phyloP scores from a whole-genome alignment of 352 stramenopile genomes.

The Globisporangium iwayamae region DNA sequence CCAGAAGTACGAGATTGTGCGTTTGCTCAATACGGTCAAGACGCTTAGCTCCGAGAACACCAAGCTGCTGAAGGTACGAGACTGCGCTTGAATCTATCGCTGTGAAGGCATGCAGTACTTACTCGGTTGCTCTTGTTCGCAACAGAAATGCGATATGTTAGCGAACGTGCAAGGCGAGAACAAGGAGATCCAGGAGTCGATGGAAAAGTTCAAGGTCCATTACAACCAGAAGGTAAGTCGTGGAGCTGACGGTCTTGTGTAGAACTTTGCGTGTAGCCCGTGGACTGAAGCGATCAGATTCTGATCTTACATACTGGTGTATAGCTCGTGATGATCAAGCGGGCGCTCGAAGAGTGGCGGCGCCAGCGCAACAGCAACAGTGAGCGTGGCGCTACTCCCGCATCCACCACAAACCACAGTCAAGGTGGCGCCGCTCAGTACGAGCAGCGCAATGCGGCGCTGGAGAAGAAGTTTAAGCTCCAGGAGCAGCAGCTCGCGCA shows the following conservation, averaged over 20 bases:
- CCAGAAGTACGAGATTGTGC: conserved; percentile 82
- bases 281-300: not conserved
- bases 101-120: not conserved
- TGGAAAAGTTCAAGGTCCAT: conserved; percentile 83
- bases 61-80: conserved; percentile 69
- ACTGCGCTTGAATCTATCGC: not conserved
- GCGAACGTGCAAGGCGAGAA: conserved; percentile 76
- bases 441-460: conserved; percentile 11
- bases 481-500: conserved; percentile 61
- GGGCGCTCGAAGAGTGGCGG: conserved; percentile 85
- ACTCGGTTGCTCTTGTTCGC: not conserved
- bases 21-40: conserved; percentile 80
- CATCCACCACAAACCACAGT: not conserved
- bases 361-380: conserved; percentile 43
- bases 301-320: not conserved
- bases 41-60: conserved; percentile 83
- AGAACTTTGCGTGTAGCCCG: too few relatives aligned
- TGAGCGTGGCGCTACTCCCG: not conserved
- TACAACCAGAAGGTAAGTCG: conserved; percentile 83
- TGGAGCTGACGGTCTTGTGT: not conserved
- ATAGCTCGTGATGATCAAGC: conserved; percentile 87
- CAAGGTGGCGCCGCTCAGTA: not conserved
- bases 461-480: conserved; percentile 37
- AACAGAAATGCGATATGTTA: conserved; percentile 73
- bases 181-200: conserved; percentile 69